Evolutionary conservation across 2,329 filamentous ascomycete genomes (phyloP), one percentile per base, ranked within the genome.

Genomic region (Albifimbria verrucaria): DNA sequence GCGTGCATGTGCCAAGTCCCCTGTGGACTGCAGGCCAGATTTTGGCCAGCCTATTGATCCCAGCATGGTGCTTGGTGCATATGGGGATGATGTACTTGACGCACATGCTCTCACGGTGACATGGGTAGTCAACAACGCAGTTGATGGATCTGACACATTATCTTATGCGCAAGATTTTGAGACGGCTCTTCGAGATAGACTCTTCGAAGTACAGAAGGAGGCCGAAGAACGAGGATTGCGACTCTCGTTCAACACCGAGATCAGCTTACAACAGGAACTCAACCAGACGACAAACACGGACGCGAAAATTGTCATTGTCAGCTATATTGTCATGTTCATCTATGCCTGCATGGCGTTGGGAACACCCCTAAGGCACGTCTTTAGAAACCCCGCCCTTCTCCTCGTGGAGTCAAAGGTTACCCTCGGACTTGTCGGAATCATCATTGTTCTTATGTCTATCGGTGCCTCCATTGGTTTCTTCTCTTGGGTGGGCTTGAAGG

Each of bases 261-360:
- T 93, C 70, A 97, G 92, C 69, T 76, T 99, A 56, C 93, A 97
- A 68, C 83, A 97, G 67, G 94, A 99, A 67, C 79, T 99, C 53
- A 99, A 97, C 77, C 96, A 97, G 73, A 96, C 92, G 36, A 97
- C 92, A 48, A 99, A 99, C 70, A 97, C 94, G 0, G 94, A 99
- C 70, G 95, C 93, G 44, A 97, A 93, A 70, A 99, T 99, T 63
- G 86, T 99, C 22, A 85, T 93, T 51, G 88, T 99, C 72, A 97
- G 93, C 78, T 99, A 99, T 73, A 81, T 97, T 58, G 90, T 97
- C 75, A 99, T 99, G 94, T 99, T 99, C 72, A 74, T 99, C 57
- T 99, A 99, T 66, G 94, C 92, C 4, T 97, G 93, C 6, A 74
- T 99, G 50, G 92, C 94, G 1, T 79, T 99, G 0, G 94, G 94